Evolutionary conservation across 2,329 filamentous ascomycete genomes (phyloP).

Genomic region (Fusarium sp.): DNA sequence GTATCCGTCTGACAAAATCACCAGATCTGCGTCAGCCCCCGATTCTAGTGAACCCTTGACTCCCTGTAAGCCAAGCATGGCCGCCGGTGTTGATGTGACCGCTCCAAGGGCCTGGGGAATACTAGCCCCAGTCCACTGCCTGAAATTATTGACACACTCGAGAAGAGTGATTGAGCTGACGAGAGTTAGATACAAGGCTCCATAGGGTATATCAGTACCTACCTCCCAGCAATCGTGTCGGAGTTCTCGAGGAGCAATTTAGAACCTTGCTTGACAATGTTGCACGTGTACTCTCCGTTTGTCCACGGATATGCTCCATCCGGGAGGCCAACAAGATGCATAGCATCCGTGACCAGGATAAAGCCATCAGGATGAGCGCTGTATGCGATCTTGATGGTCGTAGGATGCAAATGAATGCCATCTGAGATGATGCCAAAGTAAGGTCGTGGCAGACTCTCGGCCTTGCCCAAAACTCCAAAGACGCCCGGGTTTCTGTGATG

Average conservation of each 20-base stretch:
- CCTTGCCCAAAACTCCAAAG: slow-evolving; percentile 82
- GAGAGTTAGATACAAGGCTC: not conserved
- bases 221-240: slow-evolving; percentile 80
- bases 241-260: slow-evolving; percentile 81
- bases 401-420: slow-evolving; percentile 89
- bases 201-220: slow-evolving; percentile 45
- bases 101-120: slow-evolving; percentile 75
- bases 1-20: slow-evolving; percentile 69
- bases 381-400: slow-evolving; percentile 88
- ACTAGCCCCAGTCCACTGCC: slow-evolving; percentile 75
- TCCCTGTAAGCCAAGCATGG: slow-evolving; percentile 74
- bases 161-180: slow-evolving; percentile 75
- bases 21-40: slow-evolving; percentile 74
- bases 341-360: slow-evolving; percentile 91
- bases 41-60: slow-evolving; percentile 72
- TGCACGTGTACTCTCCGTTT: slow-evolving; percentile 69
- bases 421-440: slow-evolving; percentile 92
- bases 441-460: slow-evolving; percentile 67
- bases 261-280: slow-evolving; percentile 75
- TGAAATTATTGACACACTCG: slow-evolving; percentile 84
- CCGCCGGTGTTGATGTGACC: slow-evolving; percentile 80
- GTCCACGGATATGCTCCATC: slow-evolving; percentile 90
- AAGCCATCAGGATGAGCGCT: slow-evolving; percentile 85
- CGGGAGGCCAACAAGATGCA: slow-evolving; percentile 84
- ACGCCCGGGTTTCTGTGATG: slow-evolving; percentile 92